Base-by-base conservation (phyloP, 2,329 filamentous ascomycete genomes). In the Fusarium multiceps region DNA sequence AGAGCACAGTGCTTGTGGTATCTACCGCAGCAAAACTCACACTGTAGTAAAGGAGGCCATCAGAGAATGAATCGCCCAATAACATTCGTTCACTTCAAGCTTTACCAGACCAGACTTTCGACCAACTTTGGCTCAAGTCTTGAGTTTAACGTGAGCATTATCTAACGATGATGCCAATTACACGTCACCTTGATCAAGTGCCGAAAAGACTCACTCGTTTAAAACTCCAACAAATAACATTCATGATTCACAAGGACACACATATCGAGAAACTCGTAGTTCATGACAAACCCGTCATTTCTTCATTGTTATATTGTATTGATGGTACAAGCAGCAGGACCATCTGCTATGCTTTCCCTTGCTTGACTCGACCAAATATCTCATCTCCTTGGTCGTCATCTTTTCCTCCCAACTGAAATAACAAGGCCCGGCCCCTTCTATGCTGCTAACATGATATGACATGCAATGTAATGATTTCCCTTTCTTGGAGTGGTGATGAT, bases 401-500 rank as follows among this genome's bases (percentile, higher is more conserved):
- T 47, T 40, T 43, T 53, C 54, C 46, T 59, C 60, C 58, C 59
- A 60, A 55, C 60, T 64, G 23, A 53, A 41, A 50, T 25, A 53
- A 53, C 49, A 53, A 34, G 62, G 57, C 59, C 60, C 55, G 43
- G 43, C 54, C 54, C 69, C 67, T 57, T 71, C 62, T 59, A 77
- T 76, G 74, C 75, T 79, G 75, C 77, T 61, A 48, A 68, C 32
- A 63, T 63, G 42, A 45, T 65, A 63, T 63, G 42, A 49, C 66
- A 67, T 61, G 48, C 32, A 62, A 72, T 72, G 55, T 64, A 68
- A 62, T 73, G 55, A 47, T 73, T 75, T 75, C 66, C 71, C 75
- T 76, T 77, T 71, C 73, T 74, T 76, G 69, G 82, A 86, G 84
- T 83, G 82, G 84, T 84, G 84, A 83, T 83, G 78, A 81, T 85